Evolutionary conservation across 108 stramenopile genomes (phyloP).

Genomic region (Conticribra weissflogii): DNA sequence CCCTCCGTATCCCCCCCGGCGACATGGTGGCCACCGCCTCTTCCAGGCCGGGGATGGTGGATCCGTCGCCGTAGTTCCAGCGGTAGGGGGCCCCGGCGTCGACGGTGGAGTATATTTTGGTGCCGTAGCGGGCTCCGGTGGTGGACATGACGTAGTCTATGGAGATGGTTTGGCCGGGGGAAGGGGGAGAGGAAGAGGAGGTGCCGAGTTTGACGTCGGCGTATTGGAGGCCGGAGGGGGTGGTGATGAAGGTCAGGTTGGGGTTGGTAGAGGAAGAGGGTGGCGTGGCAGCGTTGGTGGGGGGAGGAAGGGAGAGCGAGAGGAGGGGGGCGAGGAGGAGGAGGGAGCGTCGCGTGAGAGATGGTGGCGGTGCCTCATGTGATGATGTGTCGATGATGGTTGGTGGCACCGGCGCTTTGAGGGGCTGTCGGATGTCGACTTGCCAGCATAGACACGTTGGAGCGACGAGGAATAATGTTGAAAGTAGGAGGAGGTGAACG

Average conservation of each 20-base stretch:
- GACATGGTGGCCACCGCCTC: constrained; percentile 66
- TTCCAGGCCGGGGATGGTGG: constrained; percentile 69
- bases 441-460: too few species aligned
- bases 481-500: too few species aligned
- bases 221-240: constrained; percentile 62
- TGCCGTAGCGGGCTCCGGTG: constrained; percentile 74
- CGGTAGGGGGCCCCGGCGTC: constrained; percentile 67
- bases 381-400: constrained; percentile 12
- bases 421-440: neutral
- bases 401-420: neutral
- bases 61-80: constrained; percentile 68
- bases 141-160: constrained; percentile 81
- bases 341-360: neutral
- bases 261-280: neutral
- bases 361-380: neutral
- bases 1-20: constrained; percentile 68
- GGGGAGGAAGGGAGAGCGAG: constrained; percentile 3
- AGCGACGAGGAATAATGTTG: too few species aligned
- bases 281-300: constrained; percentile 18
- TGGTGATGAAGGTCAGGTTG: constrained; percentile 33
- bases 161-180: constrained; percentile 49
- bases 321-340: constrained; percentile 4
- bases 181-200: constrained; percentile 27
- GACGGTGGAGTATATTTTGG: constrained; percentile 64
- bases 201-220: constrained; percentile 70